These are phyloP conservation scores for Penicillium mononematosum DNA, from an alignment of 495 filamentous ascomycete genomes.

Conservation along the genomic window DNA sequence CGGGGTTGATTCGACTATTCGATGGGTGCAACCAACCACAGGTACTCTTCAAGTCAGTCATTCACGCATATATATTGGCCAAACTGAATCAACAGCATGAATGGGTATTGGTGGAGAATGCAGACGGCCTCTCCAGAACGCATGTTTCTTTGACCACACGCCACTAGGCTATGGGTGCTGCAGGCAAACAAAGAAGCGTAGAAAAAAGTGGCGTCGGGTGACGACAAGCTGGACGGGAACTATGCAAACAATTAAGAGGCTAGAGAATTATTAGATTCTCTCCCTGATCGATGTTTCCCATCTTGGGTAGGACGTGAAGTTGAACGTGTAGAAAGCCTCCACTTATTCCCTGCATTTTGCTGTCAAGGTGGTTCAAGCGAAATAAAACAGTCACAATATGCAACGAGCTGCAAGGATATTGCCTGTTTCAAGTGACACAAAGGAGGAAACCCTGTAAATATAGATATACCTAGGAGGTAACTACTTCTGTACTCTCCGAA, in stretches of 20 bases:
- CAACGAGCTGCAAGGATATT: background rate
- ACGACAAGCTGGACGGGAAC: no score
- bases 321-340: background rate
- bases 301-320: background rate
- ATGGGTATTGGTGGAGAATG: background rate
- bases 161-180: slow-evolving; percentile 4
- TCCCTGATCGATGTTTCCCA: background rate
- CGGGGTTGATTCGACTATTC: slow-evolving; percentile 1
- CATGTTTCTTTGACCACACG: slow-evolving; percentile 3
- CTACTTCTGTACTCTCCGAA: background rate
- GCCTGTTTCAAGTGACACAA: background rate
- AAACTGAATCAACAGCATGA: background rate
- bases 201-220: background rate
- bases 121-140: background rate
- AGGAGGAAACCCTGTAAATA: background rate
- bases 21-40: background rate
- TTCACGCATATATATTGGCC: background rate
- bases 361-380: background rate
- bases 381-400: background rate
- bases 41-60: background rate
- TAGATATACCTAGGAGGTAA: background rate
- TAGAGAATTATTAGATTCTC: background rate
- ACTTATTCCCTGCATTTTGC: background rate
- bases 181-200: slow-evolving; percentile 10
- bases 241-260: background rate